These are phyloP conservation scores for Apiotrichum montevideense DNA, from an alignment of 1,284 basidiomycete genomes.

Conservation along the genomic window DNA sequence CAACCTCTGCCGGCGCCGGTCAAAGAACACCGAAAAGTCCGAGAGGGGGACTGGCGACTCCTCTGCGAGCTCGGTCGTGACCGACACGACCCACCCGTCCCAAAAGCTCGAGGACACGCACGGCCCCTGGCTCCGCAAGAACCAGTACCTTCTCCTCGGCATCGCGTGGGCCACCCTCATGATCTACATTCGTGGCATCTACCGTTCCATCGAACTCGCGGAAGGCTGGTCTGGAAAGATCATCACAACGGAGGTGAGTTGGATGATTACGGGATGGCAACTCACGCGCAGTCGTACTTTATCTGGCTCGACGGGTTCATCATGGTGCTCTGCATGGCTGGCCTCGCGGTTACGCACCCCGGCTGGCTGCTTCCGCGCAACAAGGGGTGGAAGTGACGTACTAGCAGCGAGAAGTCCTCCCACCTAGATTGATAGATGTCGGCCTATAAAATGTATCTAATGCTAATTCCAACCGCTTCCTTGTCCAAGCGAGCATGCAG, in stretches of 20 bases:
- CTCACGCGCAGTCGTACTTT: slow-evolving; percentile 17
- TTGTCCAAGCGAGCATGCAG: too few relatives aligned
- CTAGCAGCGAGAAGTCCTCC: too few relatives aligned
- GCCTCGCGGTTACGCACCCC: slow-evolving; percentile 24
- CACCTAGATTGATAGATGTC: too few relatives aligned
- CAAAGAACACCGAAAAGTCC: neutral
- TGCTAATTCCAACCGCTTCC: too few relatives aligned
- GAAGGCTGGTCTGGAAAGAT: slow-evolving; percentile 30
- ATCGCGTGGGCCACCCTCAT: slow-evolving; percentile 32
- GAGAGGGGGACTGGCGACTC: neutral
- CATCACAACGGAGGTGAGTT: slow-evolving; percentile 20
- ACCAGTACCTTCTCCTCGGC: slow-evolving; percentile 25
- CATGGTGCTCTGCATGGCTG: slow-evolving; percentile 26
- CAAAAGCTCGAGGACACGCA: neutral
- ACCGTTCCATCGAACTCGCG: slow-evolving; percentile 35
- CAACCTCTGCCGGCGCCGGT: neutral
- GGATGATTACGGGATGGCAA: neutral
- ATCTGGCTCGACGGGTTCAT: slow-evolving; percentile 33
- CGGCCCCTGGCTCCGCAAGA: neutral
- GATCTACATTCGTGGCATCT: slow-evolving; percentile 41
- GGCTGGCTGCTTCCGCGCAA: slow-evolving; percentile 23
- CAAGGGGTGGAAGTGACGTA: neutral
- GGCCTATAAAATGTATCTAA: too few relatives aligned
- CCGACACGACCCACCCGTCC: too few relatives aligned
- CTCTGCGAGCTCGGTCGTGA: too few relatives aligned